phyloP scores from a whole-genome alignment of 768 basidiomycete species.

The Hemileccinum impolitum region DNA sequence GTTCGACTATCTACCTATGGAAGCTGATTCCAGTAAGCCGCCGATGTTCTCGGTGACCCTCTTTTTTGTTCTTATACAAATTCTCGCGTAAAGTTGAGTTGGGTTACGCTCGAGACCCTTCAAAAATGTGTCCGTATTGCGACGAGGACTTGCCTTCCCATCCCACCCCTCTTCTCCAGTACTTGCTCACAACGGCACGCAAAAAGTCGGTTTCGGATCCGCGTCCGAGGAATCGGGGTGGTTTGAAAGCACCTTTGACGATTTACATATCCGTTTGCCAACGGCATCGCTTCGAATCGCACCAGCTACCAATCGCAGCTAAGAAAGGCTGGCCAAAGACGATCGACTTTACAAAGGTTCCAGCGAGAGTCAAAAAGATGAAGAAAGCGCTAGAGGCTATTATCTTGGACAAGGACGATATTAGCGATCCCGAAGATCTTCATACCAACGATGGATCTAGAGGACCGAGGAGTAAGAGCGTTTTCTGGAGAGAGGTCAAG shows the following conservation, averaged over 20 bases:
- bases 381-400: slow-evolving; percentile 44
- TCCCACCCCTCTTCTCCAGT: slow-evolving; percentile 57
- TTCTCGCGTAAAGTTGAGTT: slow-evolving; percentile 43
- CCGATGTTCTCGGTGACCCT: neutral
- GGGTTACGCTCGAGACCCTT: slow-evolving; percentile 54
- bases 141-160: slow-evolving; percentile 62
- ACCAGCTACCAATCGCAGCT: slow-evolving; percentile 69
- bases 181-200: slow-evolving; percentile 49
- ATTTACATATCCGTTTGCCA: slow-evolving; percentile 69
- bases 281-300: slow-evolving; percentile 73
- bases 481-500: slow-evolving; percentile 70
- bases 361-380: slow-evolving; percentile 52
- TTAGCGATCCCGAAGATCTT: slow-evolving; percentile 19
- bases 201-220: slow-evolving; percentile 57
- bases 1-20: slow-evolving; percentile 17
- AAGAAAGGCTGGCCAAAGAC: slow-evolving; percentile 71
- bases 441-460: neutral
- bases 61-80: neutral
- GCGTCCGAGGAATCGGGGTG: slow-evolving; percentile 66
- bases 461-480: slow-evolving; percentile 39
- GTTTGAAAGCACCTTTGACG: slow-evolving; percentile 48
- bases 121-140: slow-evolving; percentile 76
- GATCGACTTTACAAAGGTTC: slow-evolving; percentile 62
- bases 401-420: slow-evolving; percentile 43
- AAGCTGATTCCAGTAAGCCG: slow-evolving; percentile 43